Evolutionary conservation across 1,139 yeast species (phyloP), one percentile per base, ranked within the genome.

Genomic region (Suhomyces guaymorum): DNA sequence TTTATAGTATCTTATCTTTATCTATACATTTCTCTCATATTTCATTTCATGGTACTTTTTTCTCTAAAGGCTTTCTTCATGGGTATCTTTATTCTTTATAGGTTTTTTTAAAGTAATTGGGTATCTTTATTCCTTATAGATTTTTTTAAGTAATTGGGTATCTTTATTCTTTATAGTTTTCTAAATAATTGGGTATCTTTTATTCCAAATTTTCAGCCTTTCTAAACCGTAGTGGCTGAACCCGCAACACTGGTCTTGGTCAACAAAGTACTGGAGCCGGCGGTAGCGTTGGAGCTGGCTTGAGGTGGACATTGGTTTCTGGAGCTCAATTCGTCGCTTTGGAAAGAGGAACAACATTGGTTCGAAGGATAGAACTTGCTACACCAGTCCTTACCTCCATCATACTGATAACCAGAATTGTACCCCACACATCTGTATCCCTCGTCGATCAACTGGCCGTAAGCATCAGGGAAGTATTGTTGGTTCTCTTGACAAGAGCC

Each of bases 351-450:
- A 32, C 51, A 48, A 26, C 53, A 44, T 38, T 52, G 49, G 24
- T 35, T 32, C 6, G 47, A 24, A 20, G 47, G 51, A 30, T 52
- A 50, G 36, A 47, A 46, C 35, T 44, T 33, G 35, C 43, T 27
- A 35, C 57, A 52, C 55, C 55, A 50, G 42, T 51, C 52, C 33
- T 39, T 41, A 15, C 55, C 55, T 15, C 53, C 55, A 27, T 50
- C 54, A 31, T 42, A 47, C 29, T 46, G 43, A 37, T 42, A 51
- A 2, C 51, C 55, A 12, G 52, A 45, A 33, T 51, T 52, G 38
- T 51, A 52, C 32, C 51, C 55, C 10, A 48, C 48, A 38, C 57
- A 52, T 40, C 51, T 46, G 38, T 38, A 52, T 2, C 55, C 53
- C 24, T 49, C 42, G 26, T 20, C 29, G 16, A 49, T 24, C 25